Conservation (phyloP, 139 green algal species). For the Dunaliella sp. region DNA sequence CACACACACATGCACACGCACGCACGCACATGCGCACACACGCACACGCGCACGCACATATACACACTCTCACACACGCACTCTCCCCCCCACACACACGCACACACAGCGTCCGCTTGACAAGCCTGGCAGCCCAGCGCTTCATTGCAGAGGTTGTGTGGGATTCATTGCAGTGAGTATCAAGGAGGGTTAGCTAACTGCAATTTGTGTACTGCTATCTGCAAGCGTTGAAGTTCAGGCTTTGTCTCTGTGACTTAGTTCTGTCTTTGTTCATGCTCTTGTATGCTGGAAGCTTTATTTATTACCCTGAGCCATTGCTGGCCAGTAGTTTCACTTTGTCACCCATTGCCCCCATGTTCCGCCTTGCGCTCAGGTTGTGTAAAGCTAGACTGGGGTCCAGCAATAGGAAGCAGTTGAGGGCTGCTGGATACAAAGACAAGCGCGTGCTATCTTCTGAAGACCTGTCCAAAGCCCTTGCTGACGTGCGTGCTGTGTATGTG, state of each 20-base stretch:
- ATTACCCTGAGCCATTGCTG: not conserved
- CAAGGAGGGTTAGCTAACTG: no score
- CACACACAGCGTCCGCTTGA: slow-evolving; percentile 21
- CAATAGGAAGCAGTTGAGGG: slow-evolving; percentile 1
- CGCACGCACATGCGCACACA: not conserved
- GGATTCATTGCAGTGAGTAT: slow-evolving; percentile 36
- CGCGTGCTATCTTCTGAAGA: slow-evolving; percentile 28
- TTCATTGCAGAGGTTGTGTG: slow-evolving; percentile 27
- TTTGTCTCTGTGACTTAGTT: not conserved
- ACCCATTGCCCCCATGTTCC: no score
- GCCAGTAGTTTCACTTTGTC: not conserved
- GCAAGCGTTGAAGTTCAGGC: not conserved
- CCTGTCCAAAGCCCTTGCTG: slow-evolving; percentile 16
- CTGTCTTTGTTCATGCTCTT: not conserved
- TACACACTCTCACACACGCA: not conserved
- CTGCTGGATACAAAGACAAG: not conserved
- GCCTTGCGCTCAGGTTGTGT: slow-evolving; percentile 31
- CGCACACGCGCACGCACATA: not conserved
- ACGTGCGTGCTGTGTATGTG: slow-evolving; percentile 11
- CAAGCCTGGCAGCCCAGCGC: slow-evolving; percentile 26
- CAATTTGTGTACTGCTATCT: no score
- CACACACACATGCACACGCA: not conserved
- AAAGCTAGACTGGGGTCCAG: slow-evolving; percentile 18
- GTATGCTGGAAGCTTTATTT: not conserved
- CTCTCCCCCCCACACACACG: not conserved